Evolutionary conservation across 176 grass and related monocot genomes (phyloP).

Genomic region (Ampelocalamus luodianensis): DNA sequence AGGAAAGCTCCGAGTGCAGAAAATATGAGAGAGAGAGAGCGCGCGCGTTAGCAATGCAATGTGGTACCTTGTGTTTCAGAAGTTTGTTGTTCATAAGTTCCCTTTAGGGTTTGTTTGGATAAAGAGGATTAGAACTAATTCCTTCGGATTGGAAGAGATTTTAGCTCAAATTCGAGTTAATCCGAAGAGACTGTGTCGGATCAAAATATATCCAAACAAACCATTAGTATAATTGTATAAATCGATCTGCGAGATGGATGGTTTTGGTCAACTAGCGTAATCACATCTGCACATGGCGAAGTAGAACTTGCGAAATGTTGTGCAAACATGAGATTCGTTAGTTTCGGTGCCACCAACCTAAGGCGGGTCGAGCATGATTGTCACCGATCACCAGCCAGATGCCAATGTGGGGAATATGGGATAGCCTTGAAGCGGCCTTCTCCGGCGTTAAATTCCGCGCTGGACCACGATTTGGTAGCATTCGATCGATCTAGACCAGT

Average conservation of each 20-base stretch:
- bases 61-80: neutral
- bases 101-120: no score
- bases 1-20: no score
- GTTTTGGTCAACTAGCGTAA: constrained; percentile 11
- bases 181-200: no score
- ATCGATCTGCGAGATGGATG: neutral
- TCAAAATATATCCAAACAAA: no score
- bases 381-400: neutral
- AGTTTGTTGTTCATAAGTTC: neutral
- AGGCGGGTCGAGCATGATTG: neutral
- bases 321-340: neutral
- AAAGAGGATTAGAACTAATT: no score
- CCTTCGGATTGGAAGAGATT: no score
- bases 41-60: neutral
- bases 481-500: neutral
- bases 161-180: no score
- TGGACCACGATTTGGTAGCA: neutral
- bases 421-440: neutral
- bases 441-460: neutral
- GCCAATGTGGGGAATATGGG: neutral
- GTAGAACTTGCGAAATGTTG: neutral
- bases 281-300: constrained; percentile 29
- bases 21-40: neutral
- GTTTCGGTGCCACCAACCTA: neutral
- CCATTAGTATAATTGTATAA: no score